A percentile compares a stretch with the other conserved stretches of the same genome.
These are phyloP conservation scores for Wallacemonas sp. DNA, from an alignment of 208 protist genomes.

Conservation along the genomic window DNA sequence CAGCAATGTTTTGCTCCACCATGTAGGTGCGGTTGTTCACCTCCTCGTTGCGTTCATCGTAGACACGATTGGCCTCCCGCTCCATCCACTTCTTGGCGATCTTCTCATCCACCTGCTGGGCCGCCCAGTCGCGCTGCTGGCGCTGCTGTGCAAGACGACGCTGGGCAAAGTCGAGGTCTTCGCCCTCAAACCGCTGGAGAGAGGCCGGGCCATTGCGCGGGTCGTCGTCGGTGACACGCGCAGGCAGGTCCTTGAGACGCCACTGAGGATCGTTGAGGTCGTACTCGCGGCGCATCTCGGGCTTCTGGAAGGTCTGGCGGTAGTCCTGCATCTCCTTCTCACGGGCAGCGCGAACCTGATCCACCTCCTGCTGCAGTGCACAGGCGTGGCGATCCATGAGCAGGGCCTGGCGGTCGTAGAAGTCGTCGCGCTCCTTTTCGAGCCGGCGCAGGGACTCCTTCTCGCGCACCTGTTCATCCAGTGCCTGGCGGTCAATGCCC, in stretches of 20 bases:
- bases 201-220: slow-evolving; percentile 80
- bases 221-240: slow-evolving; percentile 89
- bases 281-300: slow-evolving; percentile 81
- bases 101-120: slow-evolving; percentile 91
- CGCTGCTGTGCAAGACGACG: slow-evolving; percentile 75
- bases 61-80: slow-evolving; percentile 75
- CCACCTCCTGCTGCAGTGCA: slow-evolving; percentile 86
- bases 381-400: slow-evolving; percentile 88
- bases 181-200: slow-evolving; percentile 92
- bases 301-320: slow-evolving; percentile 87
- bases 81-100: slow-evolving; percentile 93
- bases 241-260: slow-evolving; percentile 81
- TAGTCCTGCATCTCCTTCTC: slow-evolving; percentile 87
- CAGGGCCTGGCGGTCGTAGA: slow-evolving; percentile 87
- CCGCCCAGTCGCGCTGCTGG: slow-evolving; percentile 84
- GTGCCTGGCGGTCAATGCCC: slow-evolving; percentile 89
- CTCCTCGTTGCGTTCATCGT: slow-evolving; percentile 88
- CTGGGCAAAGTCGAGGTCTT: slow-evolving; percentile 83
- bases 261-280: slow-evolving; percentile 90
- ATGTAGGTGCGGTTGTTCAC: slow-evolving; percentile 78
- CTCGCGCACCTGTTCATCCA: slow-evolving; percentile 92
- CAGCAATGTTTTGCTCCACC: slow-evolving; percentile 73
- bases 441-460: slow-evolving; percentile 79
- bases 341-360: slow-evolving; percentile 67
- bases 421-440: slow-evolving; percentile 87